Base-by-base conservation (phyloP, 2,329 filamentous ascomycete genomes). In the Aspergillus tubingensis region DNA sequence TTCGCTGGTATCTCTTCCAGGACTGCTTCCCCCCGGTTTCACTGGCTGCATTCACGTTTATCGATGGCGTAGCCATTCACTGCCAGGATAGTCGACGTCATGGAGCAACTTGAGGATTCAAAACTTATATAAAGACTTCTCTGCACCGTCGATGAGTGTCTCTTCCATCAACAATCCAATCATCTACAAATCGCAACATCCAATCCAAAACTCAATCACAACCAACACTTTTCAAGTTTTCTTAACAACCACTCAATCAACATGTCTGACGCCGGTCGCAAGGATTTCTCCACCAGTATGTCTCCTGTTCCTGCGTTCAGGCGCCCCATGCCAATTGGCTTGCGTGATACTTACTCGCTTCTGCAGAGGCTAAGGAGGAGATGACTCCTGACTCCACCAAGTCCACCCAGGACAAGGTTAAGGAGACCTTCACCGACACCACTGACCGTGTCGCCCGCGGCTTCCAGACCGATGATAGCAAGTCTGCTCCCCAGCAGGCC, bases 181-280 rank as follows among this genome's bases (percentile, higher is more conserved):
- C 61, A 47, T 57, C 21, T 49, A n/a, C 23, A 32, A 23, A 36
- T 15, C 32, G 32, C 32, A 36, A 57, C 7, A 27, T 19, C 55
- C 8, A 2, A 17, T 30, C 38, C 3, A 59, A 58, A 30, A 17
- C 47, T 49, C 15, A 27, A 38, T 47, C 25, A 10, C 47, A 53
- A 59, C 30, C 44, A 58, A 57, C 38, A 36, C 32, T 13, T 36
- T 32, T 13, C 11, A 58, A 59, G 2, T 10, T 6, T 5, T 2
- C 2, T 36, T 13, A 53, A 19, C 19, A 23, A 53, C 27, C 47
- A 52, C 48, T 47, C 49, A 68, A 72, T 69, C 76, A 84, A 68
- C 73, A 87, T 86, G 85, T 84, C 86, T 81, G 86, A 88, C 77
- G 57, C 76, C 68, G 81, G 80, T 71, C 85, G 86, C 83, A 88